Evolutionary conservation across 352 stramenopile species (phyloP), one percentile per base, ranked within the genome.

Genomic region (Globisporangium barbulae): DNA sequence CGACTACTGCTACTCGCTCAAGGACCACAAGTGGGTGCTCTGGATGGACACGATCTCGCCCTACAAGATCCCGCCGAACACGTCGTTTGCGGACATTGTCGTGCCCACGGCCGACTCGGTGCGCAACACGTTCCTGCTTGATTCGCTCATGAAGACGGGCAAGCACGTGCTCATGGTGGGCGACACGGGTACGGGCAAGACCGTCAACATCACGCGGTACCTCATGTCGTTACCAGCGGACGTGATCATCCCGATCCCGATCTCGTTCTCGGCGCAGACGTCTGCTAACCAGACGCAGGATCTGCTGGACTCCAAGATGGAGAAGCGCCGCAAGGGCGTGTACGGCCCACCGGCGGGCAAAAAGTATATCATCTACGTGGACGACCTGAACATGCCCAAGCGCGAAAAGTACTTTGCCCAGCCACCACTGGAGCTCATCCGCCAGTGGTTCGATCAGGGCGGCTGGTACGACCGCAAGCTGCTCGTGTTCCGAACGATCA

Each of bases 321-420:
- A 98, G 63, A 98, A 98, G 65, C 79, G 94, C 0, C 71, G 93
- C 17, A 98, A 97, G 59, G 94, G 96, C 10, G 85, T 98, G 0
- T 98, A 96, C 59, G 92, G 93, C 1, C 93, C 94, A 8, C 79
- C 90, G 0, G 83, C 89, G 19, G 93, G 94, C 5, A 98, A 98
- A 68, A 91, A 92, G 33, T 97, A 94, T 67, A 93, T 98, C 41
- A 76, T 98, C n/a, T 98, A 98, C 68, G 88, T 98, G 41, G 95
- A 98, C 67, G 95, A 98, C 68, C 66, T 98, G 7, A 98, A 98
- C 70, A 98, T 98, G 95, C 94, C 95, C 15, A 97, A 97, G 70
- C 84, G 88, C 17, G 94, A 98, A 61, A 95, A 94, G 55, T 98
- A 96, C 63, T 97, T 97, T 56, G 94, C 95, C 0, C 94, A 98